Evolutionary conservation across 495 filamentous ascomycete genomes (phyloP).

Genomic region (Margaritispora aquatica): DNA sequence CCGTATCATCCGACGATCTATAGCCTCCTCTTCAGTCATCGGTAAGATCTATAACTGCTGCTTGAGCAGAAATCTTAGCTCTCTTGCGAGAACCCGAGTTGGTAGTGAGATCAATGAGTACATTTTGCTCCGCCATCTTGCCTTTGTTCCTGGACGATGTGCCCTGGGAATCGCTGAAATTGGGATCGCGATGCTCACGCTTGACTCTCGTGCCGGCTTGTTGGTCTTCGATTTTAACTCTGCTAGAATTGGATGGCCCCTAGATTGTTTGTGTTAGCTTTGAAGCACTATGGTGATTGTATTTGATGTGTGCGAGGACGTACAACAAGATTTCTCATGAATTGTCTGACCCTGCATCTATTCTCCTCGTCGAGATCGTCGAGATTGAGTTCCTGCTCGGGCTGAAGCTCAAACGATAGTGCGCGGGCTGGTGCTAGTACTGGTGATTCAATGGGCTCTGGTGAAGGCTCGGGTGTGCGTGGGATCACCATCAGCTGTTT

Average conservation of each 20-base stretch:
- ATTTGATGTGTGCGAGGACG: too few relatives aligned
- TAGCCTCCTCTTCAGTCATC: background rate
- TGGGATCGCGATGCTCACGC: background rate
- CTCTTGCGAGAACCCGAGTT: background rate
- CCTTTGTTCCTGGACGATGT: too few relatives aligned
- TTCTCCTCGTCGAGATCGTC: background rate
- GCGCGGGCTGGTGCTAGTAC: background rate
- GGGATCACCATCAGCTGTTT: background rate
- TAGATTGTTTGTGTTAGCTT: too few relatives aligned
- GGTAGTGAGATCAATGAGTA: too few relatives aligned
- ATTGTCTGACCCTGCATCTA: background rate
- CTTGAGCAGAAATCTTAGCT: background rate
- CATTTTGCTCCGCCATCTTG: too few relatives aligned
- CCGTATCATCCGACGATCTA: too few relatives aligned
- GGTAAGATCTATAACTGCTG: background rate
- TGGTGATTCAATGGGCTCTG: background rate
- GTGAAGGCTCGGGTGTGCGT: background rate
- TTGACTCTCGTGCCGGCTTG: background rate
- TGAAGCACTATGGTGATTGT: too few relatives aligned
- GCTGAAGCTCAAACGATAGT: too few relatives aligned
- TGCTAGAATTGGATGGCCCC: too few relatives aligned
- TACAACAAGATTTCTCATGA: background rate
- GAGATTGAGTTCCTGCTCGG: background rate
- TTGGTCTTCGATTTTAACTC: too few relatives aligned
- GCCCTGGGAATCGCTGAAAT: too few relatives aligned